Conservation (phyloP, 1,284 basidiomycete genomes). For the Mycena sp. region DNA sequence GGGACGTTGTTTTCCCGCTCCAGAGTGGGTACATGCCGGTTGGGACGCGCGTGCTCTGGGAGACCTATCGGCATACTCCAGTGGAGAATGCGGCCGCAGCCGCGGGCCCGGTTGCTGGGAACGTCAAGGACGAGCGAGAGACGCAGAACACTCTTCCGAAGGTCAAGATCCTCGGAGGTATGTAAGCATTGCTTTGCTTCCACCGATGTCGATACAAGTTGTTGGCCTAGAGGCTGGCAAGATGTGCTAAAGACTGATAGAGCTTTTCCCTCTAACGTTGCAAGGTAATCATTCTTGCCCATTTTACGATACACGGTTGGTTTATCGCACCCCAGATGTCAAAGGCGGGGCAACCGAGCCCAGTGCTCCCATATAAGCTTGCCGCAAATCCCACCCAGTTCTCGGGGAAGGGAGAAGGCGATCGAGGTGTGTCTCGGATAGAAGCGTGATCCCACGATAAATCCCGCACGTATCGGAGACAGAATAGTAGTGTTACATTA, state of each 20-base stretch:
- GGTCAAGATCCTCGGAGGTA: constrained; percentile 24
- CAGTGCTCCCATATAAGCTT: constrained; percentile 26
- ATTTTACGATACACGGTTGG: neutral
- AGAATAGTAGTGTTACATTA: too few relatives aligned
- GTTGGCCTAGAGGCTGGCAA: constrained; percentile 17
- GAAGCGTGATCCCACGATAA: too few relatives aligned
- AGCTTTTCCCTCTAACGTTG: constrained; percentile 26
- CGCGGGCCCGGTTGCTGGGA: neutral
- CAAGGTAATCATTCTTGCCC: constrained; percentile 14
- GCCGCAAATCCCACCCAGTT: constrained; percentile 21
- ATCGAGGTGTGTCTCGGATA: constrained; percentile 28
- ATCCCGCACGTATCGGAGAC: too few relatives aligned
- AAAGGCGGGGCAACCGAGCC: constrained; percentile 24
- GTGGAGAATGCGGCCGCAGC: neutral
- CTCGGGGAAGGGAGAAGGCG: constrained; percentile 27
- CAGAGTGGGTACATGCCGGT: constrained; percentile 13
- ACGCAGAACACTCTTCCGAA: constrained; percentile 21
- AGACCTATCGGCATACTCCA: constrained; percentile 18
- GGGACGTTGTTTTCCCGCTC: constrained; percentile 60
- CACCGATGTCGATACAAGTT: neutral
- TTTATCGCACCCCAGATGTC: constrained; percentile 7
- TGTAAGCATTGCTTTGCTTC: neutral
- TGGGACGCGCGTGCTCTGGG: constrained; percentile 27
- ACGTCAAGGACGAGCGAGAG: constrained; percentile 12
- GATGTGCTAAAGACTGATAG: constrained; percentile 21